Evolutionary conservation across 2,329 filamentous ascomycete species (phyloP).

Genomic region (Leptosphaerulina australis): DNA sequence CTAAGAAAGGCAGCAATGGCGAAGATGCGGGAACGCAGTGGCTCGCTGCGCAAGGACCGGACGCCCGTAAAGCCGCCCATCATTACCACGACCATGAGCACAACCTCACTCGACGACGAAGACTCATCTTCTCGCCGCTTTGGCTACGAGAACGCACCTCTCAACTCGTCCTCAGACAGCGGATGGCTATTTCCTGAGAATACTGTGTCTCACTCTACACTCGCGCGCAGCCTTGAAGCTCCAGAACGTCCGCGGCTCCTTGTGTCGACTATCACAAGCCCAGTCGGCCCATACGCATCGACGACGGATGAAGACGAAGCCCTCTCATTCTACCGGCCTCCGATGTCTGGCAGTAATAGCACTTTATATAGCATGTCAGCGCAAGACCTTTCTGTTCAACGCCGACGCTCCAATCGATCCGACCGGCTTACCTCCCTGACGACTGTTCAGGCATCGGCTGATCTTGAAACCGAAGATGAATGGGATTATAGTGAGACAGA

Average conservation of each 20-base stretch:
- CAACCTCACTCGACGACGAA: slow-evolving; percentile 21
- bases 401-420: slow-evolving; percentile 40
- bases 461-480: slow-evolving; percentile 55
- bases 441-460: slow-evolving; percentile 31
- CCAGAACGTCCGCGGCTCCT: slow-evolving; percentile 39
- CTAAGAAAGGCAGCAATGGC: slow-evolving; percentile 85
- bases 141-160: slow-evolving; percentile 47
- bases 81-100: slow-evolving; percentile 26
- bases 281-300: slow-evolving; percentile 67
- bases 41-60: slow-evolving; percentile 36
- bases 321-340: slow-evolving; percentile 62
- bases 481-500: slow-evolving; percentile 96
- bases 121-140: slow-evolving; percentile 37
- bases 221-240: slow-evolving; percentile 12
- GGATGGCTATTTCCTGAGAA: slow-evolving; percentile 30
- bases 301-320: slow-evolving; percentile 86
- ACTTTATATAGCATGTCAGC: slow-evolving; percentile 45
- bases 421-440: slow-evolving; percentile 33
- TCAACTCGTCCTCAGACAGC: slow-evolving; percentile 44
- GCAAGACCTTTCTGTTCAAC: slow-evolving; percentile 31
- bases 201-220: slow-evolving; percentile 23
- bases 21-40: slow-evolving; percentile 52
- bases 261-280: slow-evolving; percentile 54
- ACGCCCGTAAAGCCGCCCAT: slow-evolving; percentile 21
- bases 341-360: slow-evolving; percentile 51